These are phyloP conservation scores for Candida neerlandica DNA, from an alignment of 1,139 yeast species.

Conservation along the genomic window DNA sequence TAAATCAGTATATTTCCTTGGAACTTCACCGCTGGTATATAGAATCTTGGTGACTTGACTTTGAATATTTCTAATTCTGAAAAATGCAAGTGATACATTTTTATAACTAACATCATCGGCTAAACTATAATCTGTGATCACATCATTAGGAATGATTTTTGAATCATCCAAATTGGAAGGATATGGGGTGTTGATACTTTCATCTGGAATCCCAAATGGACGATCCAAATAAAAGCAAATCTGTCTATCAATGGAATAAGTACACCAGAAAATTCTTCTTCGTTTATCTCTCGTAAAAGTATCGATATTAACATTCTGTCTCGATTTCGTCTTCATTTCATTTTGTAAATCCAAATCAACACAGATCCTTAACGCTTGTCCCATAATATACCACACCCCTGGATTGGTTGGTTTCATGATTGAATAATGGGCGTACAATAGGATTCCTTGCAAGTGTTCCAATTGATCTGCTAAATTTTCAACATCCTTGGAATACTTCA, in stretches of 20 bases:
- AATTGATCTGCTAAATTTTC: slow-evolving; percentile 61
- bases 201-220: slow-evolving; percentile 78
- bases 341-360: slow-evolving; percentile 84
- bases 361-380: slow-evolving; percentile 76
- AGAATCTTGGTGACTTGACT: slow-evolving; percentile 74
- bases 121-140: slow-evolving; percentile 25
- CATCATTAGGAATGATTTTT: slow-evolving; percentile 41
- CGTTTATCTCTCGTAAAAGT: slow-evolving; percentile 67
- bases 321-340: slow-evolving; percentile 36
- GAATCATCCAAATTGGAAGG: slow-evolving; percentile 81
- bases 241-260: slow-evolving; percentile 81
- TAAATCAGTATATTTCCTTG: slow-evolving; percentile 59
- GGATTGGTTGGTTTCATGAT: slow-evolving; percentile 78
- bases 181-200: slow-evolving; percentile 61
- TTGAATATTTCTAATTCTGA: slow-evolving; percentile 71
- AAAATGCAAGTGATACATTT: slow-evolving; percentile 63
- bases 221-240: slow-evolving; percentile 72
- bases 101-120: slow-evolving; percentile 58
- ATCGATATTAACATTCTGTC: slow-evolving; percentile 34
- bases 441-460: slow-evolving; percentile 72
- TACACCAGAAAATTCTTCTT: slow-evolving; percentile 86
- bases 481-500: slow-evolving; percentile 59
- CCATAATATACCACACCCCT: slow-evolving; percentile 91
- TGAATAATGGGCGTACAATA: slow-evolving; percentile 70
- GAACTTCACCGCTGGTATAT: slow-evolving; percentile 71